Conservation (phyloP, 2,329 filamentous ascomycete genomes). For the Talaromyces sp. region DNA sequence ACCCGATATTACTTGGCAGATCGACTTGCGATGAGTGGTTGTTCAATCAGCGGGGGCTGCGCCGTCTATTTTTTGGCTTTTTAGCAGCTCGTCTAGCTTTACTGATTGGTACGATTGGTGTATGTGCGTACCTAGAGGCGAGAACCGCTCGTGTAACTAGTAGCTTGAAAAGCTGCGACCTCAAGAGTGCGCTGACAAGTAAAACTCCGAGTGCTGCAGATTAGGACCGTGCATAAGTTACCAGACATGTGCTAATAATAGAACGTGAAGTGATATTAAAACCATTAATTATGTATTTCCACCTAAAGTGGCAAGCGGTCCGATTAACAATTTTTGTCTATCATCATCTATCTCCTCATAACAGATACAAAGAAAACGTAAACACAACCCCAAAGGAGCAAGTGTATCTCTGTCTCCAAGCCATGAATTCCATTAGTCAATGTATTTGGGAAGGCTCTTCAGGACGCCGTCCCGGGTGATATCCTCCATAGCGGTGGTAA, state of each 20-base stretch:
- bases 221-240: too few species aligned
- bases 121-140: neutral
- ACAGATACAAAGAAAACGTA: neutral
- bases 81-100: neutral
- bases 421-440: conserved; percentile 24
- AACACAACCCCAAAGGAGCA: neutral
- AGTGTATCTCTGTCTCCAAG: neutral
- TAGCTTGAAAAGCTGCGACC: too few species aligned
- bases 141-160: neutral
- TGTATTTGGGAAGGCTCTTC: conserved; percentile 49
- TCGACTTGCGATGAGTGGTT: neutral
- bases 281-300: neutral
- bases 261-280: neutral
- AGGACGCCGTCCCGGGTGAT: conserved; percentile 46
- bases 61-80: neutral
- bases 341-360: neutral
- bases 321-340: neutral
- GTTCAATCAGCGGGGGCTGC: neutral
- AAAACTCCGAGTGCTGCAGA: neutral
- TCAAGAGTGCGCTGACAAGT: neutral
- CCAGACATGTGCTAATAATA: neutral
- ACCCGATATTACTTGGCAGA: neutral
- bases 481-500: conserved; percentile 45
- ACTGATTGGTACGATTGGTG: neutral
- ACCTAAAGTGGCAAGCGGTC: neutral